Percentiles rank a stretch among this genome's conserved stretches.
phyloP scores from a whole-genome alignment of 345 rosid species.

The Brassica cretica region DNA sequence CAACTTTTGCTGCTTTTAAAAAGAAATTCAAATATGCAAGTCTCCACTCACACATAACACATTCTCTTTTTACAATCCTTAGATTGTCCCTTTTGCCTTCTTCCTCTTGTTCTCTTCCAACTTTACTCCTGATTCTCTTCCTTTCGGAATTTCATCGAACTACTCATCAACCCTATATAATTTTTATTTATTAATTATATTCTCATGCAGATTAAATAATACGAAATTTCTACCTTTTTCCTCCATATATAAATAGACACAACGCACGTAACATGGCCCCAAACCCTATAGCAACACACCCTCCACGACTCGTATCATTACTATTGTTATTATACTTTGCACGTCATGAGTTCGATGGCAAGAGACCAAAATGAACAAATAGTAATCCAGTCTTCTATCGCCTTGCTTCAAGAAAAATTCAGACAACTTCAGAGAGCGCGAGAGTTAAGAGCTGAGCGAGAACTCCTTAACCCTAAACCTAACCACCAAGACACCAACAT shows the following conservation, averaged over 20 bases:
- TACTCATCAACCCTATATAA: conserved; percentile 35
- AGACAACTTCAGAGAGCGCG: conserved; percentile 58
- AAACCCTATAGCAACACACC: conserved; percentile 19
- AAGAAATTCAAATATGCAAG: conserved; percentile 14
- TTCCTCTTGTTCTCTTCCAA: conserved; percentile 59
- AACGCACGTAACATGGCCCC: conserved; percentile 31
- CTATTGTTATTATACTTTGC: neutral
- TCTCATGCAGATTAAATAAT: conserved; percentile 38
- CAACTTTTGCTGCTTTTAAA: conserved; percentile 33
- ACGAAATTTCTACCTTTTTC: conserved; percentile 15
- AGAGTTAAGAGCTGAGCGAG: conserved; percentile 64
- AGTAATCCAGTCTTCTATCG: conserved; percentile 61
- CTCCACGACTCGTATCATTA: conserved; percentile 30
- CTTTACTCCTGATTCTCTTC: conserved; percentile 61
- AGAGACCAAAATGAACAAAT: conserved; percentile 47
- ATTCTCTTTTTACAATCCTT: conserved; percentile 50
- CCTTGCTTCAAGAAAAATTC: conserved; percentile 75
- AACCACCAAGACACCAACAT: conserved; percentile 33
- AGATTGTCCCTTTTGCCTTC: conserved; percentile 55
- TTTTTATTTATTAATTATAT: conserved; percentile 14
- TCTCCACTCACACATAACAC: conserved; percentile 42
- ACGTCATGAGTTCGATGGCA: conserved; percentile 44
- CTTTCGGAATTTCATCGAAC: conserved; percentile 52
- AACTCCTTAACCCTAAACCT: conserved; percentile 45
- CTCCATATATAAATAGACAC: conserved; percentile 41